These are phyloP conservation scores for Diutina mesorugosa DNA, from an alignment of 1,139 yeast genomes.

Conservation along the genomic window DNA sequence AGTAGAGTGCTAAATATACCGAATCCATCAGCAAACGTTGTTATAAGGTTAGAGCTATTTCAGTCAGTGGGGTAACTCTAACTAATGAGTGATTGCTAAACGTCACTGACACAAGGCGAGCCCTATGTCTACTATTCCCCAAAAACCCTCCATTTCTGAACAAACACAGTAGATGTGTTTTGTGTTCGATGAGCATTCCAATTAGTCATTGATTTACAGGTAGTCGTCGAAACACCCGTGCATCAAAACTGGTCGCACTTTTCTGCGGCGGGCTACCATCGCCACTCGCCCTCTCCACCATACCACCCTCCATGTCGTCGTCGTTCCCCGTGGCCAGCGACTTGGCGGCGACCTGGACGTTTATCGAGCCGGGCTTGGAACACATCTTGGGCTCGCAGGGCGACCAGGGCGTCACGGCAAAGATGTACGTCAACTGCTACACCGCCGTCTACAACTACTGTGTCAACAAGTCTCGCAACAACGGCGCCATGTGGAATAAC, in stretches of 20 bases:
- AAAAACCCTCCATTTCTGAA: no score
- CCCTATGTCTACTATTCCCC: no score
- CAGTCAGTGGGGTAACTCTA: no score
- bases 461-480: slow-evolving; percentile 55
- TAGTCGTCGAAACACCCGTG: no score
- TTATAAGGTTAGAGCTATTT: no score
- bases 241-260: neutral
- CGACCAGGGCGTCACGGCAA: slow-evolving; percentile 53
- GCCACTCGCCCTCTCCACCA: neutral
- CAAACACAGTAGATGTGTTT: no score
- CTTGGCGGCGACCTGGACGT: slow-evolving; percentile 61
- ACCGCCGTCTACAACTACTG: slow-evolving; percentile 93
- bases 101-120: no score
- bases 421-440: slow-evolving; percentile 61
- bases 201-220: no score
- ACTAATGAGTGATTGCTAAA: no score
- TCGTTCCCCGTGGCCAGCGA: slow-evolving; percentile 26
- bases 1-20: no score
- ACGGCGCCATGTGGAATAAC: slow-evolving; percentile 4
- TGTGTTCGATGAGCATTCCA: no score
- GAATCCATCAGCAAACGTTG: no score
- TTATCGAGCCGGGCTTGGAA: slow-evolving; percentile 62
- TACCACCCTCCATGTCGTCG: neutral
- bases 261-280: neutral
- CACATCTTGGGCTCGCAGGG: slow-evolving; percentile 57